Evolutionary conservation across 176 grass and related monocot species (phyloP), one percentile per base, ranked within the genome.

Genomic region (Oryza meyeriana): DNA sequence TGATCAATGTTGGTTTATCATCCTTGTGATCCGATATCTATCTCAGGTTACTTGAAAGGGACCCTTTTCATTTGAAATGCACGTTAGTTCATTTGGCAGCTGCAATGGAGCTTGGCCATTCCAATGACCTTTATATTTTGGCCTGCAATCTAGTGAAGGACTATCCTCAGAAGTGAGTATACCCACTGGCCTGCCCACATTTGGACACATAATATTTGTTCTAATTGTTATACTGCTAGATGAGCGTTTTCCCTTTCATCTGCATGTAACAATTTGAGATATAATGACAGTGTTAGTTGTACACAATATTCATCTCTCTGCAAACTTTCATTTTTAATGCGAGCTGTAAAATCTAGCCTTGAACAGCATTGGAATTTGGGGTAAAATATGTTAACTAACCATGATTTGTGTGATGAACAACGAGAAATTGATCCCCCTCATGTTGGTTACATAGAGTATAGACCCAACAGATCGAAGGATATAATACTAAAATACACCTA

Each of bases 121-220:
- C 95, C 64, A 98, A 98, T 66, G 96, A 98, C 81, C 89, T 98
- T 82, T 98, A 98, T 90, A 80, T 98, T 84, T 72, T 98, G 85
- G 79, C 96, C 28, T 90, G 85, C 84, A 98, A 92, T 85, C 83
- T 98, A 68, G 96, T 98, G 40, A 93, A 93, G 73, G 93, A 95
- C 77, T 95, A 98, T 91, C 96, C 96, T 88, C 88, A 98, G 76
- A 95, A 95, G 96, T 98, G 72, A 91, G 95, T 91, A 79, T 76
- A 7, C 9, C 52, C 55, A 59, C 55, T 22, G 50, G 50, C 5
- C 8, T 59, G 55, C 55, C n/a, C 55, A 59, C 55, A 59, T 59
- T 59, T n/a, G 4, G 50, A 55, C 50, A 7, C 5, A 55, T 55
- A 55, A n/a, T 55, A 59, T 59, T 3, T 59, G 20, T 47, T 41